Conservation (phyloP, 805 yeast genomes). For the Metschnikowia lochheadii region DNA sequence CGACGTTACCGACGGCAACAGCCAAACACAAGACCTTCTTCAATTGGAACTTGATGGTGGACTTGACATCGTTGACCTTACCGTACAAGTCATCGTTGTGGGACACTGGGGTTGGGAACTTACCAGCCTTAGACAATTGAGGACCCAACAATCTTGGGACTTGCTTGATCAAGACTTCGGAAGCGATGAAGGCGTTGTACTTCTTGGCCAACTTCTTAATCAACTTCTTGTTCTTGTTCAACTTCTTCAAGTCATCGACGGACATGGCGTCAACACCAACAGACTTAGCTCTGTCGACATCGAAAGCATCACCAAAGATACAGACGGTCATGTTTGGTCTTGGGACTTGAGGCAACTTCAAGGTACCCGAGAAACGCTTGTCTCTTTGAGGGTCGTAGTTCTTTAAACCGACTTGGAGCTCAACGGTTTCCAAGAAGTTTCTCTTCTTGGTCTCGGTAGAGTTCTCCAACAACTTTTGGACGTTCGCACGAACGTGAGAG, state of each 20-base stretch:
- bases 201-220: constrained; percentile 99
- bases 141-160: constrained; percentile 99
- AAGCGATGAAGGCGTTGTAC: constrained; percentile 99
- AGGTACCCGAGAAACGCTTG: constrained; percentile 99
- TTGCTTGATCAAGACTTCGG: constrained; percentile 98
- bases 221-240: constrained; percentile 99
- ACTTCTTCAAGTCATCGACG: constrained; percentile 98
- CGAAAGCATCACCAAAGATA: constrained; percentile 99
- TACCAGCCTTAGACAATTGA: constrained; percentile 99
- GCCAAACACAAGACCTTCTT: constrained; percentile 99
- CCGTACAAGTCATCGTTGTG: constrained; percentile 97
- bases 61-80: constrained; percentile 95
- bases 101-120: constrained; percentile 99
- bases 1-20: constrained; percentile 99
- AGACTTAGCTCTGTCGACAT: constrained; percentile 99
- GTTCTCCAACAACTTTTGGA: constrained; percentile 82
- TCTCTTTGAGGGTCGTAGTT: constrained; percentile 99
- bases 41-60: constrained; percentile 99
- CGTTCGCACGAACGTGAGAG: constrained; percentile 95
- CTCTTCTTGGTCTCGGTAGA: constrained; percentile 98
- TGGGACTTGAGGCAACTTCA: constrained; percentile 97
- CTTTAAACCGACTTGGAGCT: constrained; percentile 98
- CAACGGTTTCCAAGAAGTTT: constrained; percentile 99
- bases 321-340: constrained; percentile 99
- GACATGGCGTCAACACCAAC: constrained; percentile 99